Evolutionary conservation across 2,329 filamentous ascomycete species (phyloP), one percentile per base, ranked within the genome.

Genomic region (Botrytis pseudocinerea): DNA sequence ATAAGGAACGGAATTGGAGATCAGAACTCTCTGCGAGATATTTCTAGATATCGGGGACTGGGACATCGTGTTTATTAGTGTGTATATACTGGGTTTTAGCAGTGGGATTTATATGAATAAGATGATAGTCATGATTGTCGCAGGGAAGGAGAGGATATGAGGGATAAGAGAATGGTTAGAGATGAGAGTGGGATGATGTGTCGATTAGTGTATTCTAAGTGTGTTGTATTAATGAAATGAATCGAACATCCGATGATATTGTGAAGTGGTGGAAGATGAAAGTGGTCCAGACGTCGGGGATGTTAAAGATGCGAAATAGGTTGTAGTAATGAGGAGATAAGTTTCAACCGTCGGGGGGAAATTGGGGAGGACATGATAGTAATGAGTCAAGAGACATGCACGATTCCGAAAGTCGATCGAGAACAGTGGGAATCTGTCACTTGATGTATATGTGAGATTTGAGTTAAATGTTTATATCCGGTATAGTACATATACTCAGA

Each of bases 271-370:
- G 25, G n/a, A 54, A 16, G 25, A 54, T 54, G 25, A 54, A 25
- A 16, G 5, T 0, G 1, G 12, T 28, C 14, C 25, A 1, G n/a
- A 12, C 0, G 10, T 16, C 5, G 48, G 25, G 4, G 12, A 28
- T 28, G 2, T 54, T 7, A 7, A 4, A 16, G 25, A 28, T 14
- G 6, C 14, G 51, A 5, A 25, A 16, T 16, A 25, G 12, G 25
- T 4, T n/a, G 0, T 28, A 10, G 14, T n/a, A 3, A 1, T n/a
- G 25, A 6, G 28, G 25, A 16, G 14, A 16, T 54, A 1, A 54
- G 3, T 6, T 6, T 25, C 4, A 6, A 14, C 10, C 4, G 22
- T 25, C 14, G 9, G 1, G 10, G 0, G 4, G 10, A 0, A 12
- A 2, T 6, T 25, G 18, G 6, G 18, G 22, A n/a, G 22, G 25